Conservation (phyloP, 2,329 filamentous ascomycete species). For the Ceratocystis cacaofunesta region DNA sequence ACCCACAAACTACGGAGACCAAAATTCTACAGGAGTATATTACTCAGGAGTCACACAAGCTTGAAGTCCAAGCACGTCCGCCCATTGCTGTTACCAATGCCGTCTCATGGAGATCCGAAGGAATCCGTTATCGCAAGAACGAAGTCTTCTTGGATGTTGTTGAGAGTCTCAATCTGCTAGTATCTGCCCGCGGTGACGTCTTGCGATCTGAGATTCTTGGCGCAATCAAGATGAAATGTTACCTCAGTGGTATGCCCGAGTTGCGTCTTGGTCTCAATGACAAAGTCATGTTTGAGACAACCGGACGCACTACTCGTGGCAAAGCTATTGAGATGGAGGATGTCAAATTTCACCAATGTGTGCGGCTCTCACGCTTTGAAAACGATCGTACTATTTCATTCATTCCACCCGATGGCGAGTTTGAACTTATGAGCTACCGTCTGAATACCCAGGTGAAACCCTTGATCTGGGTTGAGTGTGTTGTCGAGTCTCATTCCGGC, state of each 20-base stretch:
- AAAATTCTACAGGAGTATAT: conserved; percentile 99
- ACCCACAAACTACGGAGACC: conserved; percentile 93
- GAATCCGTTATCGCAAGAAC: conserved; percentile 97
- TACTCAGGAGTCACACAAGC: conserved; percentile 96
- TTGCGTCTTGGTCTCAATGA: conserved; percentile 88
- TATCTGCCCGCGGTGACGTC: conserved; percentile 88
- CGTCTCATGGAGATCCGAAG: conserved; percentile 94
- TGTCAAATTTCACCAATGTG: conserved; percentile 98
- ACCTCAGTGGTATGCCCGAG: conserved; percentile 95
- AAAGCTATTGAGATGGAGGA: conserved; percentile 99
- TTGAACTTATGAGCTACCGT: conserved; percentile 98
- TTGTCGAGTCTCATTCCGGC: conserved; percentile 90
- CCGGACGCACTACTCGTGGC: conserved; percentile 78
- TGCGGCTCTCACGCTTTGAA: conserved; percentile 87
- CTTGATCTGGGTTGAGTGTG: conserved; percentile 95
- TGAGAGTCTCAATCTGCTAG: conserved; percentile 88
- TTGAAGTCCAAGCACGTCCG: conserved; percentile 88
- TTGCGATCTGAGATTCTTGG: conserved; percentile 91
- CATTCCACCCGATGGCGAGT: conserved; percentile 95
- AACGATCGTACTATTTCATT: conserved; percentile 98
- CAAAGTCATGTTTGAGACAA: conserved; percentile 99
- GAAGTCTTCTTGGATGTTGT: conserved; percentile 97
- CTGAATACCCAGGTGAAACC: conserved; percentile 98
- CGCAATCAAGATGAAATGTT: conserved; percentile 99
- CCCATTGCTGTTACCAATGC: conserved; percentile 97